Evolutionary conservation across 2,329 filamentous ascomycete species (phyloP).

Genomic region (Parascedosporium putredinis): DNA sequence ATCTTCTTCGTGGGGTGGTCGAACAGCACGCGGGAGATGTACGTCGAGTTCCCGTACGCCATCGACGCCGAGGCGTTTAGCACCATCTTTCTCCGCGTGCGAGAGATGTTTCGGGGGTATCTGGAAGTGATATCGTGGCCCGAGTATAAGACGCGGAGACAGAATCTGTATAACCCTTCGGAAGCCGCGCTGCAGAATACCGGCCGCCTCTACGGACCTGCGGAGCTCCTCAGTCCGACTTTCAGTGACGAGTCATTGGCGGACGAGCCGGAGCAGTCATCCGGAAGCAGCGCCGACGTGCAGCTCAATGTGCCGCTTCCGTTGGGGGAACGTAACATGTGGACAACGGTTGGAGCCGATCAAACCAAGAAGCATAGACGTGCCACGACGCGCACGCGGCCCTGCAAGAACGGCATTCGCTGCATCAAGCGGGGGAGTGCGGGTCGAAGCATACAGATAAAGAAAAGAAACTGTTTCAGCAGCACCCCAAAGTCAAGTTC

Average conservation of each 20-base stretch:
- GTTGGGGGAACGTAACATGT: background rate
- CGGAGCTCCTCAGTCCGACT: no score
- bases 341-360: constrained; percentile 3
- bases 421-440: constrained; percentile 9
- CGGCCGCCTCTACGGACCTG: background rate
- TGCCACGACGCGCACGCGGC: constrained; percentile 3
- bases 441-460: constrained; percentile 5
- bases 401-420: constrained; percentile 8
- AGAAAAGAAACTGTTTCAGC: constrained; percentile 7
- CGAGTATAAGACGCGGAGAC: constrained; percentile 5
- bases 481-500: constrained; percentile 4
- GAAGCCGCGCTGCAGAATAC: background rate
- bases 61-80: constrained; percentile 6
- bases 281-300: no score
- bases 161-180: background rate
- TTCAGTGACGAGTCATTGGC: background rate
- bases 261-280: background rate
- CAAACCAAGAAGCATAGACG: constrained; percentile 3
- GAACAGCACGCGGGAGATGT: constrained; percentile 7
- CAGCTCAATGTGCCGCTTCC: no score
- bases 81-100: background rate
- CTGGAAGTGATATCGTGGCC: constrained; percentile 9
- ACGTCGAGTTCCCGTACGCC: constrained; percentile 12
- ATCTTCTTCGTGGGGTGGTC: constrained; percentile 10
- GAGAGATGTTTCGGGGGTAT: constrained; percentile 4